A percentile compares a stretch with the other conserved stretches of the same genome.
Conservation (phyloP, 1,284 basidiomycete species). For the Malassezia yamatoensis region DNA sequence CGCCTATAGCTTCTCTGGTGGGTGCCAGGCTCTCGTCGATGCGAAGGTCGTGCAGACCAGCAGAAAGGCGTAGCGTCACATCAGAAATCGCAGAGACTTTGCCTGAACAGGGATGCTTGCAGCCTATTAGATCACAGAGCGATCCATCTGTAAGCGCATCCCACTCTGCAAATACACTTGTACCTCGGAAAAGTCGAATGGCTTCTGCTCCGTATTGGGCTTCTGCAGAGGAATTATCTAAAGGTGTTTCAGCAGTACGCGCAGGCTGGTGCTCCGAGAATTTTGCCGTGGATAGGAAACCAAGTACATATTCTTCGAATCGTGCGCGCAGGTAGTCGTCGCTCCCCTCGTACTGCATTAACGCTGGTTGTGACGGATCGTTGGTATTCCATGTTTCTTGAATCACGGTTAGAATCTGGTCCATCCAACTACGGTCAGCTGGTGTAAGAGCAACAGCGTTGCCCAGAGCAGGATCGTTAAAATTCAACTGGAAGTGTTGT, state of each 20-base stretch:
- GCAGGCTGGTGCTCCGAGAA: constrained; percentile 18
- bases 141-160: constrained; percentile 34
- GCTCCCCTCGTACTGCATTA: constrained; percentile 44
- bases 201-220: constrained; percentile 38
- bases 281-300: constrained; percentile 39
- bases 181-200: constrained; percentile 27
- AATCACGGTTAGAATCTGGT: constrained; percentile 51
- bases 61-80: constrained; percentile 36
- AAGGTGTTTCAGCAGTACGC: neutral
- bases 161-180: constrained; percentile 33
- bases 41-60: constrained; percentile 38
- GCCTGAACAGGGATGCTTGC: constrained; percentile 43
- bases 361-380: constrained; percentile 37
- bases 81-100: constrained; percentile 41
- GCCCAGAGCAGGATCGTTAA: constrained; percentile 64
- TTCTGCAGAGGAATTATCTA: constrained; percentile 1
- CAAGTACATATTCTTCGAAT: constrained; percentile 43
- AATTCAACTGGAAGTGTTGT: constrained; percentile 31
- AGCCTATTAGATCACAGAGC: constrained; percentile 40
- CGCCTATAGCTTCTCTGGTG: constrained; percentile 38
- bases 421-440: constrained; percentile 94
- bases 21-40: constrained; percentile 43
- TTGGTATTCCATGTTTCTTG: constrained; percentile 40
- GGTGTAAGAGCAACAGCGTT: constrained; percentile 69
- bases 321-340: constrained; percentile 39